These are phyloP conservation scores for Fagopyrum homotropicum DNA, from an alignment of 148 eudicot genomes.

Conservation along the genomic window DNA sequence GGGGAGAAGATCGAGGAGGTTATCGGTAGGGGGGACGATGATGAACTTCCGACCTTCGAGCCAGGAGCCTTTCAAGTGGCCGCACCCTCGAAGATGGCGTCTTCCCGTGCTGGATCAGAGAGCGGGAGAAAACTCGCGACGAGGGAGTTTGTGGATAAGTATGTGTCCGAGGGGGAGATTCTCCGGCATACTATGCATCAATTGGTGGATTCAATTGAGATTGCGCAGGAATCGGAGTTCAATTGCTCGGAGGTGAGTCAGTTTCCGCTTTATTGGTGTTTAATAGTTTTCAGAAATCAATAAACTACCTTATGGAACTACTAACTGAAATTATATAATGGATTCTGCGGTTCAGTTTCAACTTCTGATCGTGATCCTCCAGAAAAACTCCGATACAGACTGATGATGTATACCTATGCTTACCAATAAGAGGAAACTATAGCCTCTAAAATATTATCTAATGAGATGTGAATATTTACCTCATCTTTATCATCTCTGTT, in stretches of 20 bases:
- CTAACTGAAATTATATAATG: neutral
- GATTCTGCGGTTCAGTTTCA: neutral
- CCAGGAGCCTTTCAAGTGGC: conserved; percentile 58
- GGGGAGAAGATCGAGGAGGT: conserved; percentile 77
- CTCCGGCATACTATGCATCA: conserved; percentile 63
- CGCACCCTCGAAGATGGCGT: neutral
- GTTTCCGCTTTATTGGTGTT: neutral
- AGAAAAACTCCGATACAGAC: neutral
- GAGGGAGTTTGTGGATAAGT: conserved; percentile 40
- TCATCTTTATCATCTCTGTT: neutral
- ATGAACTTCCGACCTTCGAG: conserved; percentile 62
- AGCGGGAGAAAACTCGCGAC: conserved; percentile 26
- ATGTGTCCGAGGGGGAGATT: conserved; percentile 40
- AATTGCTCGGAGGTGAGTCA: conserved; percentile 63
- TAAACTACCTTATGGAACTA: neutral
- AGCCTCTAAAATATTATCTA: neutral
- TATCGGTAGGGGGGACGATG: conserved; percentile 71
- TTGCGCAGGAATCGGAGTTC: conserved; percentile 41
- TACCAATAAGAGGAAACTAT: neutral
- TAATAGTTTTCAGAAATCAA: neutral
- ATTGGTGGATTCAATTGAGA: conserved; percentile 48
- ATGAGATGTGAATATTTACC: neutral
- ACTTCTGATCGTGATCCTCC: neutral
- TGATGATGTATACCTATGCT: neutral
- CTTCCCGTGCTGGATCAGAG: conserved; percentile 11